Evolutionary conservation across 345 rosid genomes (phyloP), one percentile per base, ranked within the genome.

Genomic region (Aethionema arabicum): DNA sequence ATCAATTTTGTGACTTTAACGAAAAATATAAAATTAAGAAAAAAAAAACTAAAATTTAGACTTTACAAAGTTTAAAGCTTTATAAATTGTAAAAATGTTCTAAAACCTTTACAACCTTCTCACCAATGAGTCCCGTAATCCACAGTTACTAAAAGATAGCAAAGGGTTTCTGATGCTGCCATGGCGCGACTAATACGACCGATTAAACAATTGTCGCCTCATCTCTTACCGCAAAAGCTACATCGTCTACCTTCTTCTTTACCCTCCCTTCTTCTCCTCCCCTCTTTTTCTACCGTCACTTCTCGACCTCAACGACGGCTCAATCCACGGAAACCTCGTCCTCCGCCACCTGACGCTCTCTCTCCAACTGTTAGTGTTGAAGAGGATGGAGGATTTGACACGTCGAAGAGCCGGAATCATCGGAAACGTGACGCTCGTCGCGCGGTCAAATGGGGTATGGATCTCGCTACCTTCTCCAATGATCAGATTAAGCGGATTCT

Each of bases 361-460:
- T 4, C 47, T 6, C 71, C 74, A 6, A 37, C 72, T 50, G 74
- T 73, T 27, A 8, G 45, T 35, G 59, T 69, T 4, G 85, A 63
- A 49, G 57, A 65, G 14, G 83, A 63, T 52, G 65, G 66, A 13
- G 96, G 80, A 51, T 66, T 83, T 39, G 90, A 80, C 0, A 42
- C 39, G 3, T 68, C 59, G 74, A 87, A 44, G 78, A 92, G 95
- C 62, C 83, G 87, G 41, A 83, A 86, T 76, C 91, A 87, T 80
- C 82, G 75, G 82, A 92, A 89, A 74, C 90, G 95, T 68, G 93
- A 89, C 52, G 95, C 98, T 66, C 85, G 79, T n/a, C 95, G 82
- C 54, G 87, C 95, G 40, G 83, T 89, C 13, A 75, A 59, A 11
- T 92, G 91, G 97, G 95, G 88, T 42, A 73, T 85, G 90, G 83